Evolutionary conservation across 768 basidiomycete genomes (phyloP), one percentile per base, ranked within the genome.

Genomic region (Serendipita sp.): DNA sequence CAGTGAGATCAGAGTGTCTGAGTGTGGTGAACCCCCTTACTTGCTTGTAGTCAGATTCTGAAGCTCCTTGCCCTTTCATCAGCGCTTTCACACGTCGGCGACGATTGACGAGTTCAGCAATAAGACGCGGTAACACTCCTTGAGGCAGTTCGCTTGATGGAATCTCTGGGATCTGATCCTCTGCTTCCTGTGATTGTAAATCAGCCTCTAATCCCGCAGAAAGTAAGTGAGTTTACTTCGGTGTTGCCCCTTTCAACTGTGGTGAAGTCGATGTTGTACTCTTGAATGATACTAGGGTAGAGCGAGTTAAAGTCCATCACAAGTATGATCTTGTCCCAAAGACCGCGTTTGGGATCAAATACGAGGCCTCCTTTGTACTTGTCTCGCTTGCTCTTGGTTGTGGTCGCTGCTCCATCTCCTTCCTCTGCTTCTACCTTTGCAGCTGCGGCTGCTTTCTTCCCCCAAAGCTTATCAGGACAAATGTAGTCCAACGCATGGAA

Each of bases 251-350:
- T 81, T 51, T 91, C 88, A 18, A 98, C 86, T 0, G 96, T 99
- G 8, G 96, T 98, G 71, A 98, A 98, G 75, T 98, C 96, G 69
- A 99, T 98, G 73, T 99, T 98, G 72, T 90, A 99, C 78, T 99
- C 96, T 71, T 98, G 96, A 56, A 99, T 99, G 78, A 99, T 99
- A 73, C 90, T 93, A 3, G 96, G 96, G 73, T 99, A 99, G 65
- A 99, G 79, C 67, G 93, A 96, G 75, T 99, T 99, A 85, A 98
- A 99, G 74, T 99, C 96, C 96, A 99, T 99, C 74, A 99, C 96
- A 16, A 99, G 81, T 74, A 98, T 89, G 72, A 80, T 96, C 70
- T 86, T 94, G 77, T 98, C 96, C 90, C 92, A 98, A 45, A 99
- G 77, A 10, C 94, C 92, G 64, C 90, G 80, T 76, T 96, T 94